Evolutionary conservation across 129 eudicot species (phyloP), one percentile per base, ranked within the genome.

Genomic region (Silybum marianum): DNA sequence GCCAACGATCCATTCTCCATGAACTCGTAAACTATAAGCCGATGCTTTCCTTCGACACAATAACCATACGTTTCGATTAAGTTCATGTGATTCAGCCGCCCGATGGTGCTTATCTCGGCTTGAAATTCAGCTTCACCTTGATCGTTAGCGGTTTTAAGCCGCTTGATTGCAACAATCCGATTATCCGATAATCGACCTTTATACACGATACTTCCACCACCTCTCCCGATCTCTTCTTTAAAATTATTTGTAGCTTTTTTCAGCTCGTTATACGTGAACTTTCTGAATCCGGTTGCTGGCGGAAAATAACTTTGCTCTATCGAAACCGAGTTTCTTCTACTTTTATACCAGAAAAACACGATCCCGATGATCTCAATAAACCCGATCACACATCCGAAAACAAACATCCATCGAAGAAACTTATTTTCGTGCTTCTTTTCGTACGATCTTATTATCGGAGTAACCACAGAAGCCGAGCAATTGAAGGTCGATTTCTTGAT

Each of bases 1-100:
- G 88, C 84, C 48, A 84, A 60, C 2, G 88, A 84, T 30, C 88
- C 84, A 19, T 84, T 71, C 34, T 80, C 78, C 88, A 84, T 75
- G 78, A 36, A 80, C 84, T 84, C 88, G 22, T 84, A 84, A 28
- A 84, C 87, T 2, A 84, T 34, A 16, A 76, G 81, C 42, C 84
- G 58, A 34, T 73, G 87, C 72, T 74, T 80, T 28, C 88, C 88
- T 70, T 84, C 82, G 2, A 40, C 74, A 75, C 88, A 84, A 69
- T 80, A 80, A 24, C 88, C 88, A 84, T 74, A 84, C 4, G 67
- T 79, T 34, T 84, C 84, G 18, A 84, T 69, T 58, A 84, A 63
- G 46, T 84, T 80, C 88, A 84, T 80, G 80, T 78, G 87, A 48
- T 84, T 78, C 19, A 84, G 25, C 72, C 77, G 68, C 44, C 86